Percentiles rank a stretch among this genome's conserved stretches.
phyloP scores from a whole-genome alignment of 106 monocot species.

The Dioscorea zingiberensis region DNA sequence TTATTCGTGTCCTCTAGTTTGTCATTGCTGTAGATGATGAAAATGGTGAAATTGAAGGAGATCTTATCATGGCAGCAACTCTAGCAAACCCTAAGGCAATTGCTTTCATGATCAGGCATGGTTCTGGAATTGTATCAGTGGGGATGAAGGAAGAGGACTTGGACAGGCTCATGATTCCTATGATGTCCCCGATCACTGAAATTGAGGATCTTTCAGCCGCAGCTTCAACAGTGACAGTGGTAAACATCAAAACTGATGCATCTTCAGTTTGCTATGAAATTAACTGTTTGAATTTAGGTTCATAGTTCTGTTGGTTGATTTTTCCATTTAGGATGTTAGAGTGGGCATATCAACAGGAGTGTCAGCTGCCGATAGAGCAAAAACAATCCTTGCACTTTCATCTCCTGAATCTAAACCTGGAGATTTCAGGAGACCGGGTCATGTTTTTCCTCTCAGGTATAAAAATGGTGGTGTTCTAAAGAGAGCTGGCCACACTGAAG shows the following conservation, averaged over 20 bases:
- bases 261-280: too few relatives aligned
- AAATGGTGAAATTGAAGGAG: constrained; percentile 56
- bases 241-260: constrained; percentile 12
- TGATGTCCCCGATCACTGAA: constrained; percentile 67
- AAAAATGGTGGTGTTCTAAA: constrained; percentile 69
- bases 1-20: constrained; percentile 49
- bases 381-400: constrained; percentile 55
- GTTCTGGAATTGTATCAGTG: constrained; percentile 82
- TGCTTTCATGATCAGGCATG: constrained; percentile 82
- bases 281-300: too few relatives aligned
- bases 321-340: constrained; percentile 48
- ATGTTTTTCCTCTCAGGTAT: constrained; percentile 77
- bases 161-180: constrained; percentile 62
- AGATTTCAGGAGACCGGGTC: constrained; percentile 82
- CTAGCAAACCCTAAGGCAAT: constrained; percentile 47
- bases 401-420: constrained; percentile 64
- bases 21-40: constrained; percentile 93
- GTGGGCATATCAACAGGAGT: constrained; percentile 56
- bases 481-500: constrained; percentile 76
- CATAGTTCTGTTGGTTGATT: neutral
- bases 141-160: constrained; percentile 79
- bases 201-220: constrained; percentile 44
- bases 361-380: constrained; percentile 64
- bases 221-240: constrained; percentile 62
- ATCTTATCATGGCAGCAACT: constrained; percentile 81